These are phyloP conservation scores for Xylaria polymorpha DNA, from an alignment of 2,329 filamentous ascomycete genomes.

Conservation along the genomic window DNA sequence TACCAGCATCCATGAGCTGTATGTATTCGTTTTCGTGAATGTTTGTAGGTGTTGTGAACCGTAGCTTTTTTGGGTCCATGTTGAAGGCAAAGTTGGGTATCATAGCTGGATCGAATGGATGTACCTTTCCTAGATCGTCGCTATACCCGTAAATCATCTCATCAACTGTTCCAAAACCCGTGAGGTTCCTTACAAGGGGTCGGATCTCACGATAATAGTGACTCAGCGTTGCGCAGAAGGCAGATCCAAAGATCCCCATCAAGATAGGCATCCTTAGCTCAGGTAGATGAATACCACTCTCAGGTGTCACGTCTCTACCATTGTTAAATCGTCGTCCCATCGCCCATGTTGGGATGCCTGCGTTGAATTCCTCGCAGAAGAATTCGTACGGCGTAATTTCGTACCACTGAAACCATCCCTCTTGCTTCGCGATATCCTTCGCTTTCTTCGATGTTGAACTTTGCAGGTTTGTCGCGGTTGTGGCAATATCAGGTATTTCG, in stretches of 20 bases:
- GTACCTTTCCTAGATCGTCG: slow-evolving; percentile 87
- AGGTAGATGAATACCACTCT: slow-evolving; percentile 77
- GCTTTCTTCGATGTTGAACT: slow-evolving; percentile 58
- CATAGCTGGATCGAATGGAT: slow-evolving; percentile 90
- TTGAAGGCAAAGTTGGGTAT: slow-evolving; percentile 91
- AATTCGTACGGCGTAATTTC: slow-evolving; percentile 95
- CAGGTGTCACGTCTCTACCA: slow-evolving; percentile 73
- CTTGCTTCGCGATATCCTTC: slow-evolving; percentile 66
- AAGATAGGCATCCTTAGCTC: slow-evolving; percentile 86
- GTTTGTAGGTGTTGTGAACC: slow-evolving; percentile 80
- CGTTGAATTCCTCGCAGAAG: slow-evolving; percentile 90
- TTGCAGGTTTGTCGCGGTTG: slow-evolving; percentile 52
- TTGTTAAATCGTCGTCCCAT: slow-evolving; percentile 84
- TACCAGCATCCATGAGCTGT: slow-evolving; percentile 94
- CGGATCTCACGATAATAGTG: slow-evolving; percentile 96
- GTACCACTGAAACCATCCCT: slow-evolving; percentile 98
- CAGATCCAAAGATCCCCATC: slow-evolving; percentile 95
- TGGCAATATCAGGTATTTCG: slow-evolving; percentile 80
- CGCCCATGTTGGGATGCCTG: slow-evolving; percentile 95
- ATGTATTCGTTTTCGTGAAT: slow-evolving; percentile 78
- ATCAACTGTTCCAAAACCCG: slow-evolving; percentile 82
- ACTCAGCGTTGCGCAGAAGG: slow-evolving; percentile 93
- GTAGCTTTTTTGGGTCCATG: slow-evolving; percentile 78
- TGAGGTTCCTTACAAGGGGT: slow-evolving; percentile 80
- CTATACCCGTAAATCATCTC: slow-evolving; percentile 84